Base-by-base conservation (phyloP, 805 yeast genomes). In the Candida boleticola region DNA sequence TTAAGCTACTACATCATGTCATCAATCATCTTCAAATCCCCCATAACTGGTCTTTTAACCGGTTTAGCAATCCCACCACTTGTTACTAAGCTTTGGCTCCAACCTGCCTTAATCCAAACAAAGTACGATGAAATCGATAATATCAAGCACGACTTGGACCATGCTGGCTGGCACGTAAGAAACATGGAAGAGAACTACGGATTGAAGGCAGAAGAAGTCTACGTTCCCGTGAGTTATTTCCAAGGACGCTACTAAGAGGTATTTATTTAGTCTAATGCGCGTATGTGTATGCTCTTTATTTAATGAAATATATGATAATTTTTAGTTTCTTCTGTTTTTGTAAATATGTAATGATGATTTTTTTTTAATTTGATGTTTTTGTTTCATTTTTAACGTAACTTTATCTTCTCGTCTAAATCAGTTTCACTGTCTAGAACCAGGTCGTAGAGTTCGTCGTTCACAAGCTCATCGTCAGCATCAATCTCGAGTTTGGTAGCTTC, bases 151-250 rank as follows among this genome's bases (percentile, higher is more conserved):
- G 60, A 59, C 32, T 23, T 66, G 34, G 69, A 66, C 40, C 50
- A 50, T 37, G 50, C 64, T 9, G 71, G 70, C 6, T 65, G 70
- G 69, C 53, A 61, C 11, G 60, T 66, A 3, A 52, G 70, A 20
- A 49, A 47, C 35, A 32, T 63, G 38, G 64, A 66, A 38, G 66
- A 66, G 41, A 47, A 48, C 7, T 50, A 42, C 35, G 71, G 71
- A 11, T 46, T 53, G 19, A 48, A 49, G 21, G 59, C 49, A 18
- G 61, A 57, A 3, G 66, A 60, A 10, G 40, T 59, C 18, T 64
- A 61, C 41, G 52, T 48, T 13, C 71, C 70, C 9, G 52, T 48
- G 9, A 52, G 51, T 10, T 55, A 53, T 39, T 57, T 48, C 39
- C 61, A 58, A 36, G 57, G 53, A 2, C 38, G 52, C 18, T 52